Evolutionary conservation across 441 rosid genomes (phyloP).

Genomic region (Daphne laureola): DNA sequence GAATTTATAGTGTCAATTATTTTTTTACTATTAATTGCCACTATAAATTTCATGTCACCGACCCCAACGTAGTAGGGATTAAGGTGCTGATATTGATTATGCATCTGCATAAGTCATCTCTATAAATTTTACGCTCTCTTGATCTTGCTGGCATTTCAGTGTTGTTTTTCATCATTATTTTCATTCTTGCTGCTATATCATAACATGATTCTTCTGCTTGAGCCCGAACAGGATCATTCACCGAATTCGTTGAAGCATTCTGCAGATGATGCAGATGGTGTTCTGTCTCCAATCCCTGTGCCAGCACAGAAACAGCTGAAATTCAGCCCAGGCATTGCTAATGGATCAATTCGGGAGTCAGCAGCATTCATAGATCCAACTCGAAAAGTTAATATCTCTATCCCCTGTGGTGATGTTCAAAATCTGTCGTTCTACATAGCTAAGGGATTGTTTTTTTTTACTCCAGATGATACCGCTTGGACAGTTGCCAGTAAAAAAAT

Average conservation of each 20-base stretch:
- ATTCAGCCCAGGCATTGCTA: constrained; percentile 82
- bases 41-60: too few relatives aligned
- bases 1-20: too few relatives aligned
- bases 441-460: constrained; percentile 13
- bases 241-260: constrained; percentile 58
- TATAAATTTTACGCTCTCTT: too few relatives aligned
- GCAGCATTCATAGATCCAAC: constrained; percentile 62
- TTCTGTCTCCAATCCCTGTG: constrained; percentile 63
- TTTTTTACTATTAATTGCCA: too few relatives aligned
- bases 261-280: constrained; percentile 48
- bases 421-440: constrained; percentile 13
- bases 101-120: too few relatives aligned
- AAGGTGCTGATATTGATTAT: too few relatives aligned
- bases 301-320: constrained; percentile 95
- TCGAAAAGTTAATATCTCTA: constrained; percentile 46
- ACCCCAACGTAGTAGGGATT: too few relatives aligned
- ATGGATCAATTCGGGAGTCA: constrained; percentile 48
- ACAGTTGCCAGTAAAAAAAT: constrained; percentile 60
- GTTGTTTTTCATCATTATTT: too few relatives aligned
- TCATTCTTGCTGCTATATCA: too few relatives aligned
- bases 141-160: too few relatives aligned
- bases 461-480: constrained; percentile 88
- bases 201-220: too few relatives aligned
- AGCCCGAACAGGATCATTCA: constrained; percentile 41
- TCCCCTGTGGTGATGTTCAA: constrained; percentile 4